A percentile compares a stretch with the other conserved stretches of the same genome.
Conservation (phyloP, 345 rosid species). For the Salix purpurea region DNA sequence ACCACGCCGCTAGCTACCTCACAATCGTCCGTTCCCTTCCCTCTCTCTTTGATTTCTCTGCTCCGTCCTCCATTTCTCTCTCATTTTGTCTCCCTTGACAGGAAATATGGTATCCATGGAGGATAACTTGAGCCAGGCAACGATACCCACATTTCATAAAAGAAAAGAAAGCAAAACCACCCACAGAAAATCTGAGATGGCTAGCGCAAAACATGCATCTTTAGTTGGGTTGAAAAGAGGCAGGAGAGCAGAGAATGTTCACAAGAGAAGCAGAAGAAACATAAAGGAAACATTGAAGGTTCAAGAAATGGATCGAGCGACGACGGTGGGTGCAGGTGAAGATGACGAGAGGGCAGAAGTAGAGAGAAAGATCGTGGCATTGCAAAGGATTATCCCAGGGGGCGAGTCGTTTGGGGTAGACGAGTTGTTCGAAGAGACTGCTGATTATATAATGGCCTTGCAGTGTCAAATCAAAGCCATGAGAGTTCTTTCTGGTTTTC, state of each 20-base stretch:
- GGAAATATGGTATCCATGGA: slow-evolving; percentile 28
- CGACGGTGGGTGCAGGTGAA: slow-evolving; percentile 4
- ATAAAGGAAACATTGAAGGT: not conserved
- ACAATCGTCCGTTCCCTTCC: not conserved
- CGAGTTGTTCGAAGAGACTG: slow-evolving; percentile 65
- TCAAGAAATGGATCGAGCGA: not conserved
- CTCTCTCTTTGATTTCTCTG: slow-evolving; percentile 11
- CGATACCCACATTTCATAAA: slow-evolving; percentile 9
- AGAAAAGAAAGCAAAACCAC: not conserved
- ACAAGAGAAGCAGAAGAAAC: slow-evolving; percentile 1
- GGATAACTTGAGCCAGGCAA: slow-evolving; percentile 14
- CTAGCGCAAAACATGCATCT: slow-evolving; percentile 1
- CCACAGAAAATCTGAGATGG: not conserved
- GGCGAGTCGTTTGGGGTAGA: slow-evolving; percentile 57
- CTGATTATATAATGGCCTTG: slow-evolving; percentile 57
- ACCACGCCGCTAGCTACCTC: not conserved
- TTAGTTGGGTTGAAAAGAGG: slow-evolving; percentile 16
- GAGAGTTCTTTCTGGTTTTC: slow-evolving; percentile 43
- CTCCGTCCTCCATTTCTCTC: not conserved
- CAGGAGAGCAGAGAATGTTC: not conserved
- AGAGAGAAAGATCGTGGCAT: slow-evolving; percentile 51
- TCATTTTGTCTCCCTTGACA: not conserved
- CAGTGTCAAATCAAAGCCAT: slow-evolving; percentile 59
- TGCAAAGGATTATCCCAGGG: slow-evolving; percentile 76
- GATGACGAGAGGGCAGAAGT: slow-evolving; percentile 36